Evolutionary conservation across 1,284 basidiomycete species (phyloP).

Genomic region (Omphalotus olearius): DNA sequence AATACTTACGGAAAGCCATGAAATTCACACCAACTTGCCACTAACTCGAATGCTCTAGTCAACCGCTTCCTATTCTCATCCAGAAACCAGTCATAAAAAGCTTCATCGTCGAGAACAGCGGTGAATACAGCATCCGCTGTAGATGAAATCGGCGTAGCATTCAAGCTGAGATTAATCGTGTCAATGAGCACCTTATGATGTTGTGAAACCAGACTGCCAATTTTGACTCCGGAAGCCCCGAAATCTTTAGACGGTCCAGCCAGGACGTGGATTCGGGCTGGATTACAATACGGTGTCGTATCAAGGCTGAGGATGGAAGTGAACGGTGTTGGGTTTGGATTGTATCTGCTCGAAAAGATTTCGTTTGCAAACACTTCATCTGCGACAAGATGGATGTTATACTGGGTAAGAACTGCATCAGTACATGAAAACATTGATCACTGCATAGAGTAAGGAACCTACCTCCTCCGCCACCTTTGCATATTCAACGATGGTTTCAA

Average conservation of each 20-base stretch:
- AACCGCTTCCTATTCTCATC: constrained; percentile 13
- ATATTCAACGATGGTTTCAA: constrained; percentile 14
- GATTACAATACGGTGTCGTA: background rate
- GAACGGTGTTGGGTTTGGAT: constrained; percentile 12
- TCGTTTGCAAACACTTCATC: constrained; percentile 18
- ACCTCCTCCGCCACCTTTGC: constrained; percentile 16
- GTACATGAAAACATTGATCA: background rate
- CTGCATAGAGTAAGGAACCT: background rate
- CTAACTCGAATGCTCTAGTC: constrained; percentile 10
- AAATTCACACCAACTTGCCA: constrained; percentile 15
- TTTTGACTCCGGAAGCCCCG: constrained; percentile 16
- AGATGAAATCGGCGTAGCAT: constrained; percentile 12
- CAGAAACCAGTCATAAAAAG: constrained; percentile 13
- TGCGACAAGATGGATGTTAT: constrained; percentile 14
- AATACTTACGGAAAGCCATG: constrained; percentile 14
- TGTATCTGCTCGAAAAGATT: constrained; percentile 13
- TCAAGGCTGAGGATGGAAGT: constrained; percentile 14
- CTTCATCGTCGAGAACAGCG: constrained; percentile 12
- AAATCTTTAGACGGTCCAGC: constrained; percentile 16
- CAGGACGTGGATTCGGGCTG: constrained; percentile 16
- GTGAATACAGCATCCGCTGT: constrained; percentile 15
- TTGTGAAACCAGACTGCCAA: constrained; percentile 14
- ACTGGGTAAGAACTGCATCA: constrained; percentile 4
- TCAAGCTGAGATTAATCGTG: constrained; percentile 2
- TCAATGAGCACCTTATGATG: constrained; percentile 9